phyloP scores from a whole-genome alignment of 2,329 filamentous ascomycete species.

The Salinomyces thailandicus region DNA sequence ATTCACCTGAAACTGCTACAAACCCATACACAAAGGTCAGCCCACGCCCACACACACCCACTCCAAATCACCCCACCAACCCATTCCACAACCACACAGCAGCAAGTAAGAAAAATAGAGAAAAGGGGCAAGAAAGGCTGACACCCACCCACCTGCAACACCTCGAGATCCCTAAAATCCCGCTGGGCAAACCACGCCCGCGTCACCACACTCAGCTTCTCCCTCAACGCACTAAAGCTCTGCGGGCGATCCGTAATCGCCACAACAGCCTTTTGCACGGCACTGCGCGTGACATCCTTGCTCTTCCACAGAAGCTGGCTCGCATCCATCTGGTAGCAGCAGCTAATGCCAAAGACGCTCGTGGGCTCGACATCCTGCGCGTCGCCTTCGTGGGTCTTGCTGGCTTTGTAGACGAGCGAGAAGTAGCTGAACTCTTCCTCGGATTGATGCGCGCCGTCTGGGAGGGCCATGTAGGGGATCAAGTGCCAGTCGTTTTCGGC shows the following conservation, averaged over 20 bases:
- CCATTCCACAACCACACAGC: neutral
- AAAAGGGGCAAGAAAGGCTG: neutral
- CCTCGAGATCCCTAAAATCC: conserved; percentile 88
- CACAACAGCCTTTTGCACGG: conserved; percentile 95
- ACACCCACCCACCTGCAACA: conserved; percentile 49
- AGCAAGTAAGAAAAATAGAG: neutral
- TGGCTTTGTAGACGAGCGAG: conserved; percentile 52
- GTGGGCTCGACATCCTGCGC: conserved; percentile 22
- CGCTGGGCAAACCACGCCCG: conserved; percentile 92
- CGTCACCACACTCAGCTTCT: conserved; percentile 82
- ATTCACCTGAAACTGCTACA: conserved; percentile 77
- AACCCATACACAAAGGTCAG: conserved; percentile 1
- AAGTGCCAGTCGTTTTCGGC: conserved; percentile 80
- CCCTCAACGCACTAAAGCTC: conserved; percentile 78
- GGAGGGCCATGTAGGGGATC: conserved; percentile 92
- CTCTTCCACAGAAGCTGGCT: conserved; percentile 66
- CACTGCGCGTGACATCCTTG: conserved; percentile 87
- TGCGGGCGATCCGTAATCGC: conserved; percentile 87
- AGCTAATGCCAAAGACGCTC: conserved; percentile 84
- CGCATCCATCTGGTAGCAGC: conserved; percentile 82
- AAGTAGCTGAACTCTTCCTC: conserved; percentile 99
- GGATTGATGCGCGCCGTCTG: conserved; percentile 87
- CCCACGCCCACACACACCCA: neutral
- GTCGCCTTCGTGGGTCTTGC: neutral
- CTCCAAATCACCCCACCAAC: too few species aligned